Evolutionary conservation across 306 rosid genomes (phyloP), one percentile per base, ranked within the genome.

Genomic region (Lathyrus sativus): DNA sequence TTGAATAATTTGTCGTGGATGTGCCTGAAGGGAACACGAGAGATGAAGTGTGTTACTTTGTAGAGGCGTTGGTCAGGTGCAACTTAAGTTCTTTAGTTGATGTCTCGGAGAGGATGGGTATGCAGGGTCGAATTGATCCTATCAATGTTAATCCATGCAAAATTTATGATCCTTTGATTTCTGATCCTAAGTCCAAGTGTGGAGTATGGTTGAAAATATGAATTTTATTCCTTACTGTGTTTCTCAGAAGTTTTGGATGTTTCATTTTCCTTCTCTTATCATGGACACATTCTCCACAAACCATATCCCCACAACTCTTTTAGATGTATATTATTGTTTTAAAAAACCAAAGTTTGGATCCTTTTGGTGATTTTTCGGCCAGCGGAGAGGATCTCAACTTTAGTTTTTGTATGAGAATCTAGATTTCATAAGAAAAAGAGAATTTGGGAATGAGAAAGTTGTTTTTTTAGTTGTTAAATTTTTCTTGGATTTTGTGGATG

Each of bases 21-120:
- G 88, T 90, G 74, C 97, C 97, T 6, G 93, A 85, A 4, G 99
- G 96, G 29, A 95, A 95, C 88, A 95, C 97, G 11, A 84, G 74
- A 77, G 99, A 90, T 3, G 99, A 95, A 77, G 90, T 97, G 4
- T 88, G 99, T 74, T 90, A 85, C 87, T 95, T 95, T 37, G 95
- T 95, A 5, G 86, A 95, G 79, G 97, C 97, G 2, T 76, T 95
- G 79, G 88, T 95, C 72, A 76, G 91, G 80, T 95, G 99, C 88
- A 95, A 90, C 79, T 88, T 95, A 29, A 95, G 89, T 76, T 87
- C 99, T 12, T 83, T 95, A 82, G 91, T 95, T 15, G 95, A 88
- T 70, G 97, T 95, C 78, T 95, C 99, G 0, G 96, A 90, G 86
- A 81, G 99, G 76, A 90, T 90, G 96, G 99, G 96, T 0, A 90